These are phyloP conservation scores for Flaveria bidentis DNA, from an alignment of 129 eudicot species.

Conservation along the genomic window DNA sequence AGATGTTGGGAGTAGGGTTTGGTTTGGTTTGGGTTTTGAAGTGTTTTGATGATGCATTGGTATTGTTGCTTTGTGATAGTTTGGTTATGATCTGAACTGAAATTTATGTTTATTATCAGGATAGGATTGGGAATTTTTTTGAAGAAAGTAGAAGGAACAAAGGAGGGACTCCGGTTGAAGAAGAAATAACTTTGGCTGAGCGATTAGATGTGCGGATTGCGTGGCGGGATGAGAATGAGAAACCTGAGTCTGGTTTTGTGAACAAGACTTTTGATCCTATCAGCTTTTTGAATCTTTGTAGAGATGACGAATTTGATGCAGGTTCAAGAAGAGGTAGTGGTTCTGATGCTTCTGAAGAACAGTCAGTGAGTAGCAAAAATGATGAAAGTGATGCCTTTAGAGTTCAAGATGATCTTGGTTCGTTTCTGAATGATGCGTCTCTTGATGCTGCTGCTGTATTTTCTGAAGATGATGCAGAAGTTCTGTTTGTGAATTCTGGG, in stretches of 20 bases:
- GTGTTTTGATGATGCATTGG: conserved; percentile 6
- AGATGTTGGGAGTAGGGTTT: neutral
- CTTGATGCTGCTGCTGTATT: conserved; percentile 34
- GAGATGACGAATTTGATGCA: conserved; percentile 43
- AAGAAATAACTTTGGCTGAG: conserved; percentile 49
- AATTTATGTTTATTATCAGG: conserved; percentile 51
- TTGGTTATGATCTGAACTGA: conserved; percentile 14
- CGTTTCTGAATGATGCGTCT: conserved; percentile 44
- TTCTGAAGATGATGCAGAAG: conserved; percentile 44
- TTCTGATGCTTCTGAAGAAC: conserved; percentile 38
- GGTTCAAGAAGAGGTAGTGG: conserved; percentile 32
- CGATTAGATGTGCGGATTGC: conserved; percentile 52
- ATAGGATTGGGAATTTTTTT: conserved; percentile 39
- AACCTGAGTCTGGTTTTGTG: conserved; percentile 31
- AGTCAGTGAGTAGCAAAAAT: conserved; percentile 29
- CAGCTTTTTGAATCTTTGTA: conserved; percentile 34
- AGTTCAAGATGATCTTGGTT: conserved; percentile 38
- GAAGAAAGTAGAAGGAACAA: conserved; percentile 41
- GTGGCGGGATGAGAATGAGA: conserved; percentile 61
- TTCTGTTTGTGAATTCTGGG: neutral
- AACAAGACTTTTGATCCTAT: conserved; percentile 35
- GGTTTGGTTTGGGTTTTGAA: conserved; percentile 14
- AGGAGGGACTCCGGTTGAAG: conserved; percentile 49
- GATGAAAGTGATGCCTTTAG: conserved; percentile 29
- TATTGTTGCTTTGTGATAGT: neutral